Base-by-base conservation (phyloP, 164 flowering plant genomes). In the Hamamelis virginiana region DNA sequence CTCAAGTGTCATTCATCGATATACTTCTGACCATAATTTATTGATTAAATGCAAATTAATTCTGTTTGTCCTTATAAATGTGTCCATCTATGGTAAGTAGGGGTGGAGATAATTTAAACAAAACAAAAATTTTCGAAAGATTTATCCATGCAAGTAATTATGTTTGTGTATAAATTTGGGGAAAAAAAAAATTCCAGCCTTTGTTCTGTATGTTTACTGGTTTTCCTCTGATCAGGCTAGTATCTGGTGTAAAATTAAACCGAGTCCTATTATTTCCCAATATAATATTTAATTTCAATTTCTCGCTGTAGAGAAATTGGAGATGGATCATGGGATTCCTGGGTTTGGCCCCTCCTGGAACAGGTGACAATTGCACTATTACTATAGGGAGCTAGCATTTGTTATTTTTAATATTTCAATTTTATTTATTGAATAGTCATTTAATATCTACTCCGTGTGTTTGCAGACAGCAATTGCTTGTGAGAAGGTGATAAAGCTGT, bases 401-500 rank as follows among this genome's bases (percentile, higher is more conserved):
- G 3, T 45, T 44, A 11, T 71, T 45, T 28, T 27, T 6, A 18
- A 13, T 64, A 25, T 18, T 46, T 64, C 8, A 9, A 22, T 4
- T 22, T 48, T 18, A 22, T 27, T 57, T 21, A 63, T 33, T 62
- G 41, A 26, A 41, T 51, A 43, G 60, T 47, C 52, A 38, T 60
- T 60, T 26, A 43, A 26, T 33, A 33, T 64, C 11, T 48, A 8
- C 23, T 47, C 13, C 44, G 58, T 65, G 55, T 61, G 11, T 52
- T 57, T 77, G 81, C 83, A 82, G 85, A 78, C 78, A 9, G 66
- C 62, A 19, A 78, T 80, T 72, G 85, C 76, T 60, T 82, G 85
- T 72, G 80, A 80, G 71, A 81, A 81, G 84, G 84, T 81, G 47
- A 43, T 65, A 46, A 56, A 71, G 38, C 64, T 26, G 46, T 46